These are phyloP conservation scores for Nakaseomyces nivariensis DNA, from an alignment of 1,139 yeast genomes.

Conservation along the genomic window DNA sequence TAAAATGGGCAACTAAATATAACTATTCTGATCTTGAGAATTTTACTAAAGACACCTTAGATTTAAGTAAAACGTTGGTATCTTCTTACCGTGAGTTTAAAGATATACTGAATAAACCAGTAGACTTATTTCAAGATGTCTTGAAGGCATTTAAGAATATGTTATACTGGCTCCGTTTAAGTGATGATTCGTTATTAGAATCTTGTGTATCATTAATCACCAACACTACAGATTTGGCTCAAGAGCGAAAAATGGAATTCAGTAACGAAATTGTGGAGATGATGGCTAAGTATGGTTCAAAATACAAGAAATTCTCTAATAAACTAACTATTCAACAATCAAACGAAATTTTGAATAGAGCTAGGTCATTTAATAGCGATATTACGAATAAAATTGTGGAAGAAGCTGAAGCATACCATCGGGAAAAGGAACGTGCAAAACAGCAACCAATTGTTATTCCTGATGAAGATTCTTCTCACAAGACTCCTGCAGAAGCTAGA, in stretches of 20 bases:
- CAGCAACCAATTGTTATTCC: neutral
- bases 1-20: slow-evolving; percentile 62
- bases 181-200: slow-evolving; percentile 63
- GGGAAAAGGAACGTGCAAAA: slow-evolving; percentile 19
- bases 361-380: slow-evolving; percentile 42
- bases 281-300: slow-evolving; percentile 55
- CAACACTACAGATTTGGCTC: slow-evolving; percentile 55
- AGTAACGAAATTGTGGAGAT: slow-evolving; percentile 41
- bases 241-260: slow-evolving; percentile 40
- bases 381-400: slow-evolving; percentile 44
- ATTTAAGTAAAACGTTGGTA: slow-evolving; percentile 58
- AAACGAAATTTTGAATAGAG: slow-evolving; percentile 45
- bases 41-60: slow-evolving; percentile 80
- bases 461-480: slow-evolving; percentile 4
- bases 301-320: slow-evolving; percentile 56
- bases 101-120: slow-evolving; percentile 29
- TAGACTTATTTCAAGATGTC: slow-evolving; percentile 31
- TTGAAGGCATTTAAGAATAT: slow-evolving; percentile 45
- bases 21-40: slow-evolving; percentile 53
- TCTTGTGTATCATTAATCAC: slow-evolving; percentile 67
- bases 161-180: slow-evolving; percentile 71
- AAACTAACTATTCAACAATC: slow-evolving; percentile 54
- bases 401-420: slow-evolving; percentile 37
- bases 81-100: slow-evolving; percentile 53
- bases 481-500: slow-evolving; percentile 16